Evolutionary conservation across 306 rosid genomes (phyloP).

Genomic region (Acacia confusa): DNA sequence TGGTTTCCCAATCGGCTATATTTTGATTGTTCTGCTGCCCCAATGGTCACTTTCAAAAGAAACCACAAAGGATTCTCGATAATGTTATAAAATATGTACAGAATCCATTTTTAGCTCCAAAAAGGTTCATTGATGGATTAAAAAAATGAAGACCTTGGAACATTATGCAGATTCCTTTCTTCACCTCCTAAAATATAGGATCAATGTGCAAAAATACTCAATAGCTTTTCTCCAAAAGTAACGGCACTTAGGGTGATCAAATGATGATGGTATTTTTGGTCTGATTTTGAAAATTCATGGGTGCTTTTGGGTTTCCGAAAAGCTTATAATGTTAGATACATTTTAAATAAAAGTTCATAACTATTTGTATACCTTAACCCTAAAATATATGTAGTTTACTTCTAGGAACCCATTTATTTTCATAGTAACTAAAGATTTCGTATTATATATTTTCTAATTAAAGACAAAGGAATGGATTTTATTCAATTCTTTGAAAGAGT

Average conservation of each 20-base stretch:
- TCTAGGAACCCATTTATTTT: background rate
- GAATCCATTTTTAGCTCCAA: background rate
- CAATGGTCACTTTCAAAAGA: background rate
- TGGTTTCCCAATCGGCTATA: background rate
- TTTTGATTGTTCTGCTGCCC: background rate
- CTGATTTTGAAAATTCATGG: too few relatives aligned
- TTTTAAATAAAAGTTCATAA: too few relatives aligned
- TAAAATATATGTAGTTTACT: too few relatives aligned
- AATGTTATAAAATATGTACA: background rate
- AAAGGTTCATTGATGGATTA: background rate
- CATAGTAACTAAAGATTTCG: background rate
- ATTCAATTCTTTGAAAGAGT: background rate
- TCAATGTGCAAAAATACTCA: too few relatives aligned
- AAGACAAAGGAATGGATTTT: background rate
- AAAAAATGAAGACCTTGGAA: background rate
- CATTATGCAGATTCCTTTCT: background rate
- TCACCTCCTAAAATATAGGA: background rate
- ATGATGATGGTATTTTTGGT: too few relatives aligned
- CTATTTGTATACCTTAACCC: too few relatives aligned
- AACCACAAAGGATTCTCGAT: background rate
- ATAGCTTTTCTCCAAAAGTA: accelerated
- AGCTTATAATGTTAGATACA: accelerated
- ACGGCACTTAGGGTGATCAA: too few relatives aligned
- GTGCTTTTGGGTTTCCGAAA: accelerated
- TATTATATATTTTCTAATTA: background rate